Conservation (phyloP, 768 basidiomycete species). For the Hygrocybe coccinea region DNA sequence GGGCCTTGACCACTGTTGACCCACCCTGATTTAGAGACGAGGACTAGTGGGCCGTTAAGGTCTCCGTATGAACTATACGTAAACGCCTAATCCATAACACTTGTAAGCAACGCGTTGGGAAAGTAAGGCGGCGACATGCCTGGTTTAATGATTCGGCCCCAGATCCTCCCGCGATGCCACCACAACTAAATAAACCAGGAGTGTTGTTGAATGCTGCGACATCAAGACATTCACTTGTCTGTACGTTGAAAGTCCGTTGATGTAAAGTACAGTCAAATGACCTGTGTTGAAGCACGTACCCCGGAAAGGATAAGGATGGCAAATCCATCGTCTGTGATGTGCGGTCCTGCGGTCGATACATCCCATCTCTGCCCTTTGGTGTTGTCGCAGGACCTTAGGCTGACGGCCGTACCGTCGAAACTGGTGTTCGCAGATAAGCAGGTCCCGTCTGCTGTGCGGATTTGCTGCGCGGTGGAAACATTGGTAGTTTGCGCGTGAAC, state of each 20-base stretch:
- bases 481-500: neutral
- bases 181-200: neutral
- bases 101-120: too few relatives aligned
- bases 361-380: neutral
- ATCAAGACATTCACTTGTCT: neutral
- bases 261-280: too few relatives aligned
- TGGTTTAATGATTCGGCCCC: neutral
- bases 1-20: neutral
- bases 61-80: neutral
- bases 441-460: neutral
- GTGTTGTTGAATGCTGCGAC: neutral
- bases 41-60: neutral
- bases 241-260: neutral
- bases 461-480: neutral
- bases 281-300: neutral
- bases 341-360: neutral
- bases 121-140: neutral
- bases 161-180: neutral
- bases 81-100: too few relatives aligned
- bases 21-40: neutral
- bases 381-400: neutral
- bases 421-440: neutral
- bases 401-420: neutral
- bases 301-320: conserved; percentile 2
- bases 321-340: neutral